A percentile compares a stretch with the other conserved stretches of the same genome.
Conservation (phyloP, 78 protist genomes). For the Polysphondylium violaceum region DNA sequence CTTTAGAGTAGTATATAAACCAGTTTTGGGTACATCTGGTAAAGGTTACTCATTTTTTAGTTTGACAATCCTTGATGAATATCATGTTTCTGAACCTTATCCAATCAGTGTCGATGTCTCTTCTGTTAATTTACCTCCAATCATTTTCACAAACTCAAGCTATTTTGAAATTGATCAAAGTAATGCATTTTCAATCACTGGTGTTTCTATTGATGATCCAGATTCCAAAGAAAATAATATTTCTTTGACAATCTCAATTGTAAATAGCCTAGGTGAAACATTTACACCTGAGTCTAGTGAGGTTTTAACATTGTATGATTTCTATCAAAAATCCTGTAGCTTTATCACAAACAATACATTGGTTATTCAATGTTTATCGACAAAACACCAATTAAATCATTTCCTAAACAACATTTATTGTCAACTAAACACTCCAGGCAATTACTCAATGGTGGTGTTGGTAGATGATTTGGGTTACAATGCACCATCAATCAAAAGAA, state of each 20-base stretch:
- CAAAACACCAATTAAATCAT: background rate
- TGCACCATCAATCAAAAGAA: background rate
- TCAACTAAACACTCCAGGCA: background rate
- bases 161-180: background rate
- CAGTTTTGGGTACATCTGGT: background rate
- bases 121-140: slow-evolving; percentile 19
- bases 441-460: background rate
- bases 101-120: background rate
- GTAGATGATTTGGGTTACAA: slow-evolving; percentile 26
- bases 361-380: background rate
- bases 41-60: background rate
- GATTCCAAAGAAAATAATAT: slow-evolving; percentile 16
- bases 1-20: background rate
- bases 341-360: background rate
- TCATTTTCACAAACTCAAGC: background rate
- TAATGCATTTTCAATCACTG: background rate
- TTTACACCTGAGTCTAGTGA: background rate
- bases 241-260: slow-evolving; percentile 13
- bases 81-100: background rate
- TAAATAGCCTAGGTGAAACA: background rate
- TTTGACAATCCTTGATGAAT: background rate
- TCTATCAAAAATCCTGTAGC: background rate
- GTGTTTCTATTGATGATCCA: background rate
- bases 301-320: background rate
- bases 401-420: background rate